phyloP scores from a whole-genome alignment of 2,329 filamentous ascomycete species.

The Aspergillus ochraceoroseus region DNA sequence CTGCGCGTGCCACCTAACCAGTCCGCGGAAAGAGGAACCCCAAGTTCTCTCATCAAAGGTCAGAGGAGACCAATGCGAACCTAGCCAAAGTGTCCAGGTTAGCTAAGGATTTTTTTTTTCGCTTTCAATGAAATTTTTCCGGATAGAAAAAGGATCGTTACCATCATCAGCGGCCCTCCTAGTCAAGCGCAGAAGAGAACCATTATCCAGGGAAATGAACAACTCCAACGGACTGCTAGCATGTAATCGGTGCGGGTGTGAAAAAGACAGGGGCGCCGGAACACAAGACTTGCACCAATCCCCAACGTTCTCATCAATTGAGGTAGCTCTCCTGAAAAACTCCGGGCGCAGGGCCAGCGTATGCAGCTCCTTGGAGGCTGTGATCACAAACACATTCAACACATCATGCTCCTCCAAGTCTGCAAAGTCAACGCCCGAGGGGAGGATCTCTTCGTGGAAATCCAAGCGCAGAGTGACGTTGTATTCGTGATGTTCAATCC shows the following conservation, averaged over 20 bases:
- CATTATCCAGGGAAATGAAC: conserved; percentile 60
- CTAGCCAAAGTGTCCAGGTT: conserved; percentile 18
- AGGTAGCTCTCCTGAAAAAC: conserved; percentile 66
- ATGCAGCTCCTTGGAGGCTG: conserved; percentile 72
- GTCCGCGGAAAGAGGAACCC: conserved; percentile 46
- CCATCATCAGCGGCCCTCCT: conserved; percentile 53
- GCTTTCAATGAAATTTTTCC: conserved; percentile 1
- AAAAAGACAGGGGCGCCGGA: conserved; percentile 69
- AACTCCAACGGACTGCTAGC: conserved; percentile 69
- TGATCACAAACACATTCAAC: conserved; percentile 73
- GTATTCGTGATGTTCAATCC: conserved; percentile 59
- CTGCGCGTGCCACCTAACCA: conserved; percentile 44
- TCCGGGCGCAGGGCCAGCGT: conserved; percentile 78
- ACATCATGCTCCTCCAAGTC: conserved; percentile 74
- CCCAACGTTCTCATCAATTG: conserved; percentile 66
- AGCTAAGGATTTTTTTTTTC: conserved; percentile 16
- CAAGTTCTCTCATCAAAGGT: conserved; percentile 48
- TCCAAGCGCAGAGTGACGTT: conserved; percentile 71
- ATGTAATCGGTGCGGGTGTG: conserved; percentile 73
- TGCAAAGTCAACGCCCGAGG: conserved; percentile 74
- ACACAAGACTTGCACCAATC: conserved; percentile 71
- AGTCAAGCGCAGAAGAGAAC: conserved; percentile 60
- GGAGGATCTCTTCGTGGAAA: conserved; percentile 68
- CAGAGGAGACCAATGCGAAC: conserved; percentile 44
- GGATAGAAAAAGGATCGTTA: conserved; percentile 22